Conservation (phyloP, 441 rosid species). For the Omphalea diandra region DNA sequence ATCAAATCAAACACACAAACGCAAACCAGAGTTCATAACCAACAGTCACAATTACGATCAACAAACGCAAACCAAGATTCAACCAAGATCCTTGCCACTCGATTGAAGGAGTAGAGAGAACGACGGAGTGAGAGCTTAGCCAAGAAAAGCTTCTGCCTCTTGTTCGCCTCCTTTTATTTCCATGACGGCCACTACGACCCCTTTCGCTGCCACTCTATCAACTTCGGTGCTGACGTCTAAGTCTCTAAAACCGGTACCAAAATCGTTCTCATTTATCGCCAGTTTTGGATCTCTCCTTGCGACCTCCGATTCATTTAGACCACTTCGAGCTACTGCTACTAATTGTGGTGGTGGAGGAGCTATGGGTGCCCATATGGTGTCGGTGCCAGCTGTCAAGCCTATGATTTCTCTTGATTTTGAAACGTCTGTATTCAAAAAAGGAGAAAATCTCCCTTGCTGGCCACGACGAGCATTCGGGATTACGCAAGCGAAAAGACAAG, state of each 20-base stretch:
- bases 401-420: slow-evolving; percentile 53
- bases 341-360: slow-evolving; percentile 21
- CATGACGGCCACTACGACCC: background rate
- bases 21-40: too few relatives aligned
- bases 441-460: slow-evolving; percentile 74
- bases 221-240: background rate
- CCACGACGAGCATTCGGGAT: slow-evolving; percentile 69
- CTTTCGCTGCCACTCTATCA: background rate
- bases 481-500: too few relatives aligned
- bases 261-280: background rate
- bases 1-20: too few relatives aligned
- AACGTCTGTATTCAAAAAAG: slow-evolving; percentile 61
- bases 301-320: background rate
- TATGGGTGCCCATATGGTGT: slow-evolving; percentile 26
- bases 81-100: too few relatives aligned
- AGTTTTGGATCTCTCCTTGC: background rate
- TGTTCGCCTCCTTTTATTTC: background rate
- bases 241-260: background rate
- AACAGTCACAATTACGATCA: too few relatives aligned
- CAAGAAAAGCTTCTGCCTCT: too few relatives aligned
- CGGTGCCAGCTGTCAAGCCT: slow-evolving; percentile 23
- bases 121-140: too few relatives aligned
- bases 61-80: too few relatives aligned
- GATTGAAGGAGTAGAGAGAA: too few relatives aligned
- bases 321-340: slow-evolving; percentile 2